Conservation (phyloP, 2,329 filamentous ascomycete species). For the Ceratocystis variospora region DNA sequence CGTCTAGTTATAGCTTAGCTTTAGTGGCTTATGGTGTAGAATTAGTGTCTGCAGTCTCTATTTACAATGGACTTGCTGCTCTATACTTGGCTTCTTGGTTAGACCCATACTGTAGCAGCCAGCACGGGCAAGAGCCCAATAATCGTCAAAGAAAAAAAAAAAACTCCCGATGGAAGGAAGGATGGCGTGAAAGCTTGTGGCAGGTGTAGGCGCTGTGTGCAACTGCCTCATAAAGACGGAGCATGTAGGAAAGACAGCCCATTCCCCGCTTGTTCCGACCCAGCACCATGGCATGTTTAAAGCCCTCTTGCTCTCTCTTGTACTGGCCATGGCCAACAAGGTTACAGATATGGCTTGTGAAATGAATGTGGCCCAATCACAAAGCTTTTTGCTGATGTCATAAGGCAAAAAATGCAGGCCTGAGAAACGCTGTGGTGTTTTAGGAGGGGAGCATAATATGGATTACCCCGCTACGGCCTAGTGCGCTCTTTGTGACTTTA, state of each 20-base stretch:
- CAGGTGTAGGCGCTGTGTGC: constrained; percentile 7
- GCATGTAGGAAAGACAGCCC: background rate
- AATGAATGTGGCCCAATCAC: background rate
- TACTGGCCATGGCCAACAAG: background rate
- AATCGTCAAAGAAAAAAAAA: background rate
- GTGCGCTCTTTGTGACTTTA: background rate
- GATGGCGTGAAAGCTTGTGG: background rate
- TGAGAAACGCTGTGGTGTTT: background rate
- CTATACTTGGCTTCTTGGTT: too few species aligned
- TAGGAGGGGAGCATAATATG: background rate
- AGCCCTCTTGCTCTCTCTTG: background rate
- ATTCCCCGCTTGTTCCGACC: background rate
- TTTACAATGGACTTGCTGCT: too few species aligned
- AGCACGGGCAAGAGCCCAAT: too few species aligned
- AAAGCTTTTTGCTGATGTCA: background rate
- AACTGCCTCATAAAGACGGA: background rate
- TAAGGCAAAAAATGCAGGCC: background rate
- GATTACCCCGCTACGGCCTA: background rate
- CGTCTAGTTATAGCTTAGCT: background rate
- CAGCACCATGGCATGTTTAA: background rate
- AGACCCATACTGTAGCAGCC: too few species aligned
- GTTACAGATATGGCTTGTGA: background rate
- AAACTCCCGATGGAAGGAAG: background rate
- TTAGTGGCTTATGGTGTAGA: too few species aligned
- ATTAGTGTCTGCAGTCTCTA: too few species aligned